These are phyloP conservation scores for Jackrogersella multiformis DNA, from an alignment of 495 filamentous ascomycete genomes.

Conservation along the genomic window DNA sequence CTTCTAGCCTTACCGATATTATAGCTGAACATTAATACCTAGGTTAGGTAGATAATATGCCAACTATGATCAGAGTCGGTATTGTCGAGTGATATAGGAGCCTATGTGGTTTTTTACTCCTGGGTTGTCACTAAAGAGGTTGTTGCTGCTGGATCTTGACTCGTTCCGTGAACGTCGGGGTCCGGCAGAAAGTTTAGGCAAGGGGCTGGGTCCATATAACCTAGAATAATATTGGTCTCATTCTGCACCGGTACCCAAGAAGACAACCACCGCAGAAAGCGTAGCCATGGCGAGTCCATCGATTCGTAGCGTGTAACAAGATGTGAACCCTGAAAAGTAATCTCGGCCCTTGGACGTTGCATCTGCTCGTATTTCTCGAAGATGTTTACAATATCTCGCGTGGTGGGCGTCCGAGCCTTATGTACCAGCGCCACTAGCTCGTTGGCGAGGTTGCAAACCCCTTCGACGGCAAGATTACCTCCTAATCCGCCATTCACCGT, in stretches of 20 bases:
- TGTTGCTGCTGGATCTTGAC: background rate
- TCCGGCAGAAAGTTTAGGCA: slow-evolving; percentile 6
- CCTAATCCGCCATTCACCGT: slow-evolving; percentile 42
- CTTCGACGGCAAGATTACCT: slow-evolving; percentile 40
- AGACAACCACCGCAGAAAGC: slow-evolving; percentile 16
- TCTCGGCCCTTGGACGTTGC: slow-evolving; percentile 35
- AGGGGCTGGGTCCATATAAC: background rate
- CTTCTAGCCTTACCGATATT: too few species aligned
- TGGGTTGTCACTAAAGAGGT: background rate
- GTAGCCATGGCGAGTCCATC: slow-evolving; percentile 39
- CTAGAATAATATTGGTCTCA: background rate
- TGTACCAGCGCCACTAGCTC: slow-evolving; percentile 28
- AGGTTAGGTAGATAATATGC: too few species aligned
- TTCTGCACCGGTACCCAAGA: slow-evolving; percentile 1
- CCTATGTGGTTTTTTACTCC: background rate
- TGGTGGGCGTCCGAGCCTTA: slow-evolving; percentile 10
- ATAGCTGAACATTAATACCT: too few species aligned
- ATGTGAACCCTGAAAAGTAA: slow-evolving; percentile 15
- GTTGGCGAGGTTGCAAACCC: slow-evolving; percentile 36
- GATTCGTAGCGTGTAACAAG: slow-evolving; percentile 37
- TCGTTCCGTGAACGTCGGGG: background rate
- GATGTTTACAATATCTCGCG: slow-evolving; percentile 15
- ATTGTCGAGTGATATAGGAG: too few species aligned
- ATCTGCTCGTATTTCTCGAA: slow-evolving; percentile 35
- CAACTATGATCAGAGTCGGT: too few species aligned